Evolutionary conservation across 176 grass and related monocot genomes (phyloP), one percentile per base, ranked within the genome.

Genomic region (Carex cristatella): DNA sequence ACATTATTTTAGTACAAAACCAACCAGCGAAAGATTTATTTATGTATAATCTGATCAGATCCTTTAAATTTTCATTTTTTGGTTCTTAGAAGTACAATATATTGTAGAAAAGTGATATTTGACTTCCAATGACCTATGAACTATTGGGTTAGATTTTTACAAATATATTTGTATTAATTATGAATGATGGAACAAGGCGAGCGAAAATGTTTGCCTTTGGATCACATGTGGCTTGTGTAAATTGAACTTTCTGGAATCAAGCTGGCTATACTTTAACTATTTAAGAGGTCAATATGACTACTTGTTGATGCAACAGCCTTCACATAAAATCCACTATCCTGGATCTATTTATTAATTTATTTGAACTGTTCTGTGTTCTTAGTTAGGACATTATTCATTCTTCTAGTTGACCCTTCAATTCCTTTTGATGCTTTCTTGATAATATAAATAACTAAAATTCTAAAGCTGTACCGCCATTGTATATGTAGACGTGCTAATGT

Each of bases 401-500:
- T 33, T 55, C 56, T 28, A 51, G 8, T 56, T 78, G 27, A 32
- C 4, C 31, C 51, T 57, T 32, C 73, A 78, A 55, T 57, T 78
- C 12, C 27, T 14, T 72, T 72, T 72, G 1, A 57, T 57, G 12
- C 14, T 78, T 14, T 78, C 13, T 32, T 78, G 28, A 78, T 32
- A 33, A 78, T 32, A 78, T 55, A 51, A 74, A 46, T 71, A 76
- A 76, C 28, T 33, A 57, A 72, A 76, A 56, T 31, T 2, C 53
- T 54, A 44, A 56, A 78, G 32, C 19, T 54, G 23, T 56, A 13
- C 54, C n/a, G 7, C 49, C 49, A 77, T 69, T 33, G 11, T 55
- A 56, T 54, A 54, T 75, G 71, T 54, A 55, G 73, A 77, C 73
- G 27, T 77, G 49, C 73, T 54, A 77, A 77, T 77, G 10, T 77